These are phyloP conservation scores for Rubus parviflorus DNA, from an alignment of 306 rosid species.

Conservation along the genomic window DNA sequence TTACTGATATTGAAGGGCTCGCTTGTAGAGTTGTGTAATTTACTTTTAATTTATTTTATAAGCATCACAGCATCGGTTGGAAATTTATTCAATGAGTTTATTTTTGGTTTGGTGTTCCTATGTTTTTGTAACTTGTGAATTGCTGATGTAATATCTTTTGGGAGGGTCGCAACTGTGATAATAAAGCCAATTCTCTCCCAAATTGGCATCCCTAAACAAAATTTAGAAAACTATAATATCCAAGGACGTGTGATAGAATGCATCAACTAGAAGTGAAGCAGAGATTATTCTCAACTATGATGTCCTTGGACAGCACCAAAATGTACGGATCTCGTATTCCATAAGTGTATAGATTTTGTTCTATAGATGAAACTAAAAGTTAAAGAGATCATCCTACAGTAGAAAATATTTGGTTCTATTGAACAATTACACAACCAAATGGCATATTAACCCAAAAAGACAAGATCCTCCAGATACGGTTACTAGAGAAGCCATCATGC, in stretches of 20 bases:
- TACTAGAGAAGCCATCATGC: background rate
- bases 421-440: background rate
- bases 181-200: too few species aligned
- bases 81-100: background rate
- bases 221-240: too few species aligned
- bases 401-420: background rate
- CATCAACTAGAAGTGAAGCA: background rate
- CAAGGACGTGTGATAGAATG: too few species aligned
- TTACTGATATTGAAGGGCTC: background rate
- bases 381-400: too few species aligned
- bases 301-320: background rate
- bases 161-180: too few species aligned
- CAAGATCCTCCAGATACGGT: background rate
- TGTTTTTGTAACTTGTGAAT: background rate
- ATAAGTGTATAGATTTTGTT: background rate
- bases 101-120: background rate
- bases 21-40: slow-evolving; percentile 7
- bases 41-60: background rate
- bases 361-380: background rate
- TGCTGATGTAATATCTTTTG: too few species aligned
- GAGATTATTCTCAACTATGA: background rate
- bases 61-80: background rate
- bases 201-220: too few species aligned
- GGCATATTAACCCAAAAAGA: background rate
- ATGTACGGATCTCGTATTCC: background rate